A percentile compares a stretch with the other conserved stretches of the same genome.
These are phyloP conservation scores for Maudiozyma bulderi DNA, from an alignment of 805 yeast genomes.

Conservation along the genomic window DNA sequence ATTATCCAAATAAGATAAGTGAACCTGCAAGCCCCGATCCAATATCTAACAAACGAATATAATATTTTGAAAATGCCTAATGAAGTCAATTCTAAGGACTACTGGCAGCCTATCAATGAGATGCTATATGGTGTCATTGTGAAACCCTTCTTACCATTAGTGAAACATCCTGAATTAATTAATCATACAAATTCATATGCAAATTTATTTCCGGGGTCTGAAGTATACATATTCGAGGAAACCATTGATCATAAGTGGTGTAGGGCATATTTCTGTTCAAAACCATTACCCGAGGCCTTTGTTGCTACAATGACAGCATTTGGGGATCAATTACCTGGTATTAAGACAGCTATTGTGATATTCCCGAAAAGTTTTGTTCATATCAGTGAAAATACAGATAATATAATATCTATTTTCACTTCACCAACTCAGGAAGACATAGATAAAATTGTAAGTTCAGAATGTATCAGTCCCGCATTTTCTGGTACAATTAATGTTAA, in stretches of 20 bases:
- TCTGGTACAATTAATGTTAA: slow-evolving; percentile 25
- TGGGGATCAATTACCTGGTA: slow-evolving; percentile 54
- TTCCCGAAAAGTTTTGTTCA: slow-evolving; percentile 51
- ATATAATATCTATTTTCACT: slow-evolving; percentile 27
- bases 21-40: too few relatives aligned
- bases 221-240: slow-evolving; percentile 62
- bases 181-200: slow-evolving; percentile 31
- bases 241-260: slow-evolving; percentile 54
- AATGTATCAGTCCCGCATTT: slow-evolving; percentile 26
- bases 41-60: too few relatives aligned
- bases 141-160: slow-evolving; percentile 39
- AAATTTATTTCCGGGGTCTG: slow-evolving; percentile 68
- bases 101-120: slow-evolving; percentile 41
- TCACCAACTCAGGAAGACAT: slow-evolving; percentile 22
- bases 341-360: slow-evolving; percentile 43
- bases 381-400: slow-evolving; percentile 35
- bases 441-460: slow-evolving; percentile 1
- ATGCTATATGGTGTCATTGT: slow-evolving; percentile 36
- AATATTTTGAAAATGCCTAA: not conserved
- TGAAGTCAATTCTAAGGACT: not conserved
- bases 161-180: slow-evolving; percentile 29
- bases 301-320: slow-evolving; percentile 44
- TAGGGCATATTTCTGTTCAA: slow-evolving; percentile 61
- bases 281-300: slow-evolving; percentile 64
- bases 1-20: too few relatives aligned